phyloP scores from a whole-genome alignment of 331 rosid genomes.

The Erythrophleum ivorense region DNA sequence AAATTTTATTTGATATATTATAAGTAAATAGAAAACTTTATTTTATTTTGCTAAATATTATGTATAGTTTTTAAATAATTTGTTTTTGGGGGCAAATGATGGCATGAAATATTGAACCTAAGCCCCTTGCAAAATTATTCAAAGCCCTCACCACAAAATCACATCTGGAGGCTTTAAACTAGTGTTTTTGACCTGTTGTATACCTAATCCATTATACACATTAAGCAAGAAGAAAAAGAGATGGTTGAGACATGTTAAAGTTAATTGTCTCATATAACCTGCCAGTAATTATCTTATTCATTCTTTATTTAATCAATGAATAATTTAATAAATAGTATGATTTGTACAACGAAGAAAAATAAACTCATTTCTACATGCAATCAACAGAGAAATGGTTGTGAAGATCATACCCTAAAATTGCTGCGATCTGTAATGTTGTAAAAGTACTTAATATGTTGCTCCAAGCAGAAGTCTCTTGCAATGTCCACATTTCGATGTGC shows the following conservation, averaged over 20 bases:
- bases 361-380: not conserved
- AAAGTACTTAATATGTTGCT: conserved; percentile 82
- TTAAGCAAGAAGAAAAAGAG: not conserved
- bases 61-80: not conserved
- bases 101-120: no score
- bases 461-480: conserved; percentile 74
- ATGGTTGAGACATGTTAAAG: not conserved
- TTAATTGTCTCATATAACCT: not conserved
- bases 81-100: not conserved
- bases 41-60: not conserved
- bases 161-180: no score
- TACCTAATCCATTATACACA: no score
- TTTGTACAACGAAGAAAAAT: not conserved
- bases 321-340: not conserved
- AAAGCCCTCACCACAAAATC: no score
- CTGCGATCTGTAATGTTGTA: conserved; percentile 85
- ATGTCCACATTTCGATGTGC: conserved; percentile 91
- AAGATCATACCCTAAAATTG: conserved; percentile 68
- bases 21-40: not conserved
- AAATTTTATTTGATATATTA: not conserved
- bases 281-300: not conserved
- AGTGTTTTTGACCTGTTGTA: not conserved
- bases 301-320: not conserved
- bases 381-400: not conserved
- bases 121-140: no score